Conservation (phyloP, 768 basidiomycete genomes). For the Termitomyces sp. region DNA sequence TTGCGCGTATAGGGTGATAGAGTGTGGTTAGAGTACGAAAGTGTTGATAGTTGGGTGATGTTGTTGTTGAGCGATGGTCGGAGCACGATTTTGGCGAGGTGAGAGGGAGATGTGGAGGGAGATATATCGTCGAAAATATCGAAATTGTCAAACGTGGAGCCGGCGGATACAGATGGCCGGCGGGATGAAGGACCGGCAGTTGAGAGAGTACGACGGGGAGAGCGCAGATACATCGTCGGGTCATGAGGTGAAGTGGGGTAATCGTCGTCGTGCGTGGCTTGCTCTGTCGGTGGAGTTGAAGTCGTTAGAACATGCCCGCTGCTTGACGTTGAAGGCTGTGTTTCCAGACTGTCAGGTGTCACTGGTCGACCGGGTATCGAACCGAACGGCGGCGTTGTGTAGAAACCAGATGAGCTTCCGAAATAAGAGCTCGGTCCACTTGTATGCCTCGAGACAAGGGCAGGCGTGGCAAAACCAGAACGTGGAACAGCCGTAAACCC, state of each 20-base stretch:
- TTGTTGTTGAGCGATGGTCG: conserved; percentile 63
- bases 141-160: conserved; percentile 18
- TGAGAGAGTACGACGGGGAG: conserved; percentile 4
- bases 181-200: conserved; percentile 19
- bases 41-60: conserved; percentile 80
- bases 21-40: conserved; percentile 89
- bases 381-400: conserved; percentile 12
- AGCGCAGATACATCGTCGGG: conserved; percentile 20
- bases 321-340: conserved; percentile 44
- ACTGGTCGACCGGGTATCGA: conserved; percentile 28
- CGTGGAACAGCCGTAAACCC: conserved; percentile 11
- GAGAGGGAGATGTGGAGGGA: conserved; percentile 18
- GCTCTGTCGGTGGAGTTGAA: conserved; percentile 41
- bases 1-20: conserved; percentile 91
- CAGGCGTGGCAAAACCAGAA: conserved; percentile 22
- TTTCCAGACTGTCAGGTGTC: conserved; percentile 49
- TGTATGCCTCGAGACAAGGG: conserved; percentile 20
- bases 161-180: conserved; percentile 32
- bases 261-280: conserved; percentile 18
- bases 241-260: conserved; percentile 8
- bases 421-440: conserved; percentile 22
- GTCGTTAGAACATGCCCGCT: conserved; percentile 38
- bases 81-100: conserved; percentile 55
- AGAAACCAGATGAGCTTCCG: conserved; percentile 10
- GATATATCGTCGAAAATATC: conserved; percentile 17